Percentiles rank a stretch among this genome's conserved stretches.
Evolutionary conservation across 1,139 yeast species (phyloP).

Genomic region (Meyerozyma sp.): DNA sequence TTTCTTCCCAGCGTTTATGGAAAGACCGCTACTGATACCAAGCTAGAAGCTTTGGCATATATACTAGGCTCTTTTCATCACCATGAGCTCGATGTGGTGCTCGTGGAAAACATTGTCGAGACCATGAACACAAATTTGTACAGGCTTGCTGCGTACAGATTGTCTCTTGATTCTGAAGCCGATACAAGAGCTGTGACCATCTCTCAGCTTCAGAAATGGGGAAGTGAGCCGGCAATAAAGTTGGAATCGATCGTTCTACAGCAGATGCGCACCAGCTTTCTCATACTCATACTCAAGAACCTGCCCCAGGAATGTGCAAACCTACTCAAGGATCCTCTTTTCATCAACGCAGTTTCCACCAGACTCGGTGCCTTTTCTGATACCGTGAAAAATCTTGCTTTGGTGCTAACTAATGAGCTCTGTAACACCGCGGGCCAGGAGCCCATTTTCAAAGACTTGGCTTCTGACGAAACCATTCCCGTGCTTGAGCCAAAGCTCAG

Average conservation of each 20-base stretch:
- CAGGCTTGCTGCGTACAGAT: conserved; percentile 11
- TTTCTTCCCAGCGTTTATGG: background rate
- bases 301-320: conserved; percentile 10
- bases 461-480: background rate
- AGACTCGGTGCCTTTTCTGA: conserved; percentile 41
- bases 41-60: conserved; percentile 3
- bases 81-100: conserved; percentile 10
- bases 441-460: conserved; percentile 28
- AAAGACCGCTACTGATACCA: background rate
- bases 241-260: conserved; percentile 32
- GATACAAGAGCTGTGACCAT: conserved; percentile 6
- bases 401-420: conserved; percentile 41
- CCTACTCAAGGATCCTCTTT: conserved; percentile 22
- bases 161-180: conserved; percentile 5
- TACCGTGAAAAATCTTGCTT: conserved; percentile 37
- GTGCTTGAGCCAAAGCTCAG: background rate
- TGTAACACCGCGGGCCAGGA: conserved; percentile 28
- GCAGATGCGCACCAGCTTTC: conserved; percentile 28
- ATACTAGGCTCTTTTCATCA: conserved; percentile 4
- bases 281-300: conserved; percentile 23
- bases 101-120: conserved; percentile 15
- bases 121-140: conserved; percentile 11
- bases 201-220: conserved; percentile 24
- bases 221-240: conserved; percentile 21
- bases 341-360: conserved; percentile 38